Conservation (phyloP, 805 yeast species). For the Grigorovia humatica region DNA sequence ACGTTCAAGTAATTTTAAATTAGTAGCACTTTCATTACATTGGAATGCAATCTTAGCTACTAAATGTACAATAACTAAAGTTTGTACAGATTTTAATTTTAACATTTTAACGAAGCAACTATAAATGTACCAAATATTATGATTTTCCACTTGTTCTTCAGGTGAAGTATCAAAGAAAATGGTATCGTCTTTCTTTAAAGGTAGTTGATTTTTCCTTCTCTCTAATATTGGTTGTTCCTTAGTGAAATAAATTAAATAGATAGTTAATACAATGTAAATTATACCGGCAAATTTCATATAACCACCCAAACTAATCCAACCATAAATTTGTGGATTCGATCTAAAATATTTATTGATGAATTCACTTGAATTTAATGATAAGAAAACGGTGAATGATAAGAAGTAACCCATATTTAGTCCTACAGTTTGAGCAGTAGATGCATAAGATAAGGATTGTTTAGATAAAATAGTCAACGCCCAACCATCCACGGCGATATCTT, state of each 20-base stretch:
- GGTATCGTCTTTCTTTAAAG: conserved; percentile 8
- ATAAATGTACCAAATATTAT: conserved; percentile 46
- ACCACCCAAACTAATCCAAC: conserved; percentile 60
- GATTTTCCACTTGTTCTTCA: conserved; percentile 21
- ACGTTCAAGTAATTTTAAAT: conserved; percentile 77
- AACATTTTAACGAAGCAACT: conserved; percentile 58
- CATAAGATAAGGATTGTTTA: conserved; percentile 70
- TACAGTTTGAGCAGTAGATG: conserved; percentile 94
- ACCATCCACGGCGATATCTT: conserved; percentile 97
- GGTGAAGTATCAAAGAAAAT: conserved; percentile 16
- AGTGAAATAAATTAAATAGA: conserved; percentile 45
- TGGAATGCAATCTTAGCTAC: conserved; percentile 87
- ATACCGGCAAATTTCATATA: conserved; percentile 75
- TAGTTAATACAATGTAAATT: conserved; percentile 57
- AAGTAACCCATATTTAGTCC: conserved; percentile 93
- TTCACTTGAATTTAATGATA: conserved; percentile 85
- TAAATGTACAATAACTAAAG: conserved; percentile 63
- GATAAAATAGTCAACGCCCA: conserved; percentile 92
- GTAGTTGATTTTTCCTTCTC: conserved; percentile 18
- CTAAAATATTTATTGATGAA: conserved; percentile 83
- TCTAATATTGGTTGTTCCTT: conserved; percentile 57
- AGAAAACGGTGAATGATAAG: conserved; percentile 78
- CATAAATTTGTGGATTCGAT: conserved; percentile 45
- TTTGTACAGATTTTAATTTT: conserved; percentile 58
- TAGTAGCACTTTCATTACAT: conserved; percentile 92